Evolutionary conservation across 768 basidiomycete species (phyloP).

Genomic region (Boletellus ananiceps): DNA sequence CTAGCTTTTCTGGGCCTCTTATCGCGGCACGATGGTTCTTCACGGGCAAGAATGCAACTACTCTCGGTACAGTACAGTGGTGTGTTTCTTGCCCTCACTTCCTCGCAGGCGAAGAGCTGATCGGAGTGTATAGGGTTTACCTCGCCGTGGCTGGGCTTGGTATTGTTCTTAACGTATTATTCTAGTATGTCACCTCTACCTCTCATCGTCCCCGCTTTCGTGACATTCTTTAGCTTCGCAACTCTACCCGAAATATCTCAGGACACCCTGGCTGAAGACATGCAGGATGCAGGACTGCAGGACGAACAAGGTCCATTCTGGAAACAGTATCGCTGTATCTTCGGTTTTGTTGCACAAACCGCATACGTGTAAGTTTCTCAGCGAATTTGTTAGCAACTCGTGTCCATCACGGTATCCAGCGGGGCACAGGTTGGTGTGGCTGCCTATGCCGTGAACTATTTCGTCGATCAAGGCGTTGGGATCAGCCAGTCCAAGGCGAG

Average conservation of each 20-base stretch:
- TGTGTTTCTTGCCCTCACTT: slow-evolving; percentile 12
- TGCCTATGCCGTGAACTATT: slow-evolving; percentile 64
- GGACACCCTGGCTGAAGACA: slow-evolving; percentile 52
- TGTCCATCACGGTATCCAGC: slow-evolving; percentile 23
- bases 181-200: slow-evolving; percentile 43
- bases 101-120: slow-evolving; percentile 1
- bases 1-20: slow-evolving; percentile 67
- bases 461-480: slow-evolving; percentile 57
- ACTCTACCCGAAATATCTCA: slow-evolving; percentile 67
- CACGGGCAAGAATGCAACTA: slow-evolving; percentile 53
- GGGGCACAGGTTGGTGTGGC: slow-evolving; percentile 68
- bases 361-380: slow-evolving; percentile 48
- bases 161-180: slow-evolving; percentile 54
- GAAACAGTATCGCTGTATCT: slow-evolving; percentile 66
- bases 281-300: slow-evolving; percentile 38
- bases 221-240: slow-evolving; percentile 47
- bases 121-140: slow-evolving; percentile 45
- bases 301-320: slow-evolving; percentile 52
- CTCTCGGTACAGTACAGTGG: slow-evolving; percentile 68
- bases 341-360: slow-evolving; percentile 72
- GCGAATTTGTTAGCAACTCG: not conserved
- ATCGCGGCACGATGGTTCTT: slow-evolving; percentile 78
- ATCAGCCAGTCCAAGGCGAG: slow-evolving; percentile 51
- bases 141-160: slow-evolving; percentile 63
- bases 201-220: not conserved